Evolutionary conservation across 768 basidiomycete species (phyloP), one percentile per base, ranked within the genome.

Genomic region (Pleurotus salmoneostramineus): DNA sequence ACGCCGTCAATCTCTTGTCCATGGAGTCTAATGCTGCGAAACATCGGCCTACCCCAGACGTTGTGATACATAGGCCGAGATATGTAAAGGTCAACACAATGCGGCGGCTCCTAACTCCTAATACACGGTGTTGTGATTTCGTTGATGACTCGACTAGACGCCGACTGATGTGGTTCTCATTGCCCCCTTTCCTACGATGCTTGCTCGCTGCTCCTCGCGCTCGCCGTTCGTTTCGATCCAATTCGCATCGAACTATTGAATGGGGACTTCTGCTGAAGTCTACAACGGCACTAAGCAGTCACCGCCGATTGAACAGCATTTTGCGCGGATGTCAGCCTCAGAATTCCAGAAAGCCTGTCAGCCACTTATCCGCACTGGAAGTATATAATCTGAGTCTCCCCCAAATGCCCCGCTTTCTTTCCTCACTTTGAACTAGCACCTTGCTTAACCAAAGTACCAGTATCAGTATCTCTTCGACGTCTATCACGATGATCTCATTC

Each of bases 1-100:
- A 27, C 32, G 80, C 83, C 1, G 79, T 91, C 3, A 86, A 85
- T 0, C 69, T 91, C 1, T 92, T 90, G 90, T 76, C 79, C 0
- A 79, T 90, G 81, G 79, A 79, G 42, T 66, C 79, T 1, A 71
- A 70, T 34, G 74, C 77, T 0, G 87, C 87, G 0, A 74, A 75
- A 3, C 68, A 91, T 27, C 65, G 80, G 57, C 69, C 91, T 4
- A 74, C 74, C 0, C 67, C 86, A 11, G 85, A 90, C 58, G 77
- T 71, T 0, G 70, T 82, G 3, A 79, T n/a, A n/a, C n/a, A n/a
- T 87, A 27, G 88, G 88, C 11, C 89, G n/a, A 82, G 82, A 0
- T 66, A 74, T 4, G 76, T 89, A 15, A 70, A 71, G 35, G 69
- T 70, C 15, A 77, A 87, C 65, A 89, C 88, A 58, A 87, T 88